Percentiles rank a stretch among this genome's conserved stretches.
phyloP scores from a whole-genome alignment of 2,329 filamentous ascomycete genomes.

The Alternaria metachromatica region DNA sequence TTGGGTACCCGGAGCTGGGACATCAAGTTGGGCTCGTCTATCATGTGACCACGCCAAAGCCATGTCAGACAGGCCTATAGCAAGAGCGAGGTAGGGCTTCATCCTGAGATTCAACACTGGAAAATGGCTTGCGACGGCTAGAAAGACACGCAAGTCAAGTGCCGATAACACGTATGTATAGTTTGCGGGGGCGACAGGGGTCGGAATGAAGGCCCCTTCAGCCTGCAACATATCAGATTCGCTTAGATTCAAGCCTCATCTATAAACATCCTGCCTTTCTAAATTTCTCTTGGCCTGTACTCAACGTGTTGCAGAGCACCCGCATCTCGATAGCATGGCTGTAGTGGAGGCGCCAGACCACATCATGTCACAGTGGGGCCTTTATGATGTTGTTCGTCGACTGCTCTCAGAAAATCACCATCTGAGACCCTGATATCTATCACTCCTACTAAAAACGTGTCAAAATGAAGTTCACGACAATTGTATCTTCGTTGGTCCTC shows the following conservation, averaged over 20 bases:
- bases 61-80: slow-evolving; percentile 26
- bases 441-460: too few relatives aligned
- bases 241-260: slow-evolving; percentile 8
- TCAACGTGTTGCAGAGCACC: background rate
- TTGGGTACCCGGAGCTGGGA: slow-evolving; percentile 29
- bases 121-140: background rate
- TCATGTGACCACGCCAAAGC: slow-evolving; percentile 27
- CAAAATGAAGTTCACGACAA: slow-evolving; percentile 17
- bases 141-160: background rate
- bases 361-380: background rate
- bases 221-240: slow-evolving; percentile 12
- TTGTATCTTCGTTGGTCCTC: slow-evolving; percentile 13
- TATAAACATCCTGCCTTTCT: background rate
- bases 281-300: slow-evolving; percentile 12
- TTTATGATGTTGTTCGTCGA: background rate
- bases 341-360: background rate
- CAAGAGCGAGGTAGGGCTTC: slow-evolving; percentile 28
- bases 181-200: slow-evolving; percentile 15
- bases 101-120: slow-evolving; percentile 12
- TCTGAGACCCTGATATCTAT: background rate
- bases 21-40: slow-evolving; percentile 21
- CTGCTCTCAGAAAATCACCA: background rate
- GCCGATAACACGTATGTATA: background rate
- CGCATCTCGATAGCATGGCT: background rate
- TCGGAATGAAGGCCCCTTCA: slow-evolving; percentile 20